Evolutionary conservation across 768 basidiomycete species (phyloP).

Genomic region (Trichaptum fuscoviolaceum): DNA sequence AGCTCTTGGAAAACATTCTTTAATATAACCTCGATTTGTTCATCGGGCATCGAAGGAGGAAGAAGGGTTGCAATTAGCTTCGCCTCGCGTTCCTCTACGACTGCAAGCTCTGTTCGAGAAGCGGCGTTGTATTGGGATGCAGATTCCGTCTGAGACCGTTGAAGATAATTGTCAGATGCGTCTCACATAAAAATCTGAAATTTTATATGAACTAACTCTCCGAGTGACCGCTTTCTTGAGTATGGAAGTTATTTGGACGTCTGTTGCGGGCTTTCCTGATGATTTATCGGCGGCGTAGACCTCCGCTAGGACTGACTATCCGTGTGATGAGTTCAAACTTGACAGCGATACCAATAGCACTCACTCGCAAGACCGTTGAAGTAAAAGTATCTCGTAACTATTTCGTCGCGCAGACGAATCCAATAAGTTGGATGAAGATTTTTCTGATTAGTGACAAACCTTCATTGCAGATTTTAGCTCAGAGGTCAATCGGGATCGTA

Average conservation of each 20-base stretch:
- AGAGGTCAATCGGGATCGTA: conserved; percentile 45
- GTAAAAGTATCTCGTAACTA: conserved; percentile 53
- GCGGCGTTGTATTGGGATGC: conserved; percentile 51
- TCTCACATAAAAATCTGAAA: not conserved
- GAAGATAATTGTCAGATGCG: conserved; percentile 9
- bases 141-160: conserved; percentile 46
- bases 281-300: conserved; percentile 64
- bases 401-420: conserved; percentile 4
- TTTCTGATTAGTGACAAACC: conserved; percentile 31
- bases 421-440: not conserved
- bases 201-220: conserved; percentile 41
- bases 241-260: conserved; percentile 45
- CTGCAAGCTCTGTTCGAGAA: conserved; percentile 59
- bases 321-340: not conserved
- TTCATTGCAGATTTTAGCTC: conserved; percentile 68
- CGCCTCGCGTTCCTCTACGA: conserved; percentile 56
- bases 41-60: conserved; percentile 53
- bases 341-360: conserved; percentile 6
- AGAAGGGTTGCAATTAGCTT: conserved; percentile 48
- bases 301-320: conserved; percentile 63
- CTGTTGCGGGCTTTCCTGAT: conserved; percentile 34
- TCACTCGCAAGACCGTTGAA: conserved; percentile 50
- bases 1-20: conserved; percentile 31
- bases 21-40: conserved; percentile 51
- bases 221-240: conserved; percentile 53